A percentile compares a stretch with the other conserved stretches of the same genome.
These are phyloP conservation scores for Prunus dulcis DNA, from an alignment of 306 rosid species.

Conservation along the genomic window DNA sequence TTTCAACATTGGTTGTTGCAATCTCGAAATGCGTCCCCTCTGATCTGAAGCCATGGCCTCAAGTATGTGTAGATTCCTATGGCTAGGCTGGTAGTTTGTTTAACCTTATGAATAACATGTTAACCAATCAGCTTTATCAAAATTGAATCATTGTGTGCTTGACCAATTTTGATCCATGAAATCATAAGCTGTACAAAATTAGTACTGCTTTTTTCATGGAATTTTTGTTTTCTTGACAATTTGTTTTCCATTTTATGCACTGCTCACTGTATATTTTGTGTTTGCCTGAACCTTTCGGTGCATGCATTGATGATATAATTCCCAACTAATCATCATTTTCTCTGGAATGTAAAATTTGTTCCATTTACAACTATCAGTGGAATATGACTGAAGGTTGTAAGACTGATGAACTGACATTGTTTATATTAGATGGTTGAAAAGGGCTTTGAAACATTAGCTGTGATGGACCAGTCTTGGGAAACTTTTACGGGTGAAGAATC, in stretches of 20 bases:
- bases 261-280: neutral
- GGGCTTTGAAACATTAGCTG: constrained; percentile 71
- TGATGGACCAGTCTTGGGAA: constrained; percentile 78
- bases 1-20: constrained; percentile 53
- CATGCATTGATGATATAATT: neutral
- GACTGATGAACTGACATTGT: constrained; percentile 14
- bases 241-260: neutral
- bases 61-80: constrained; percentile 45
- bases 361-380: neutral
- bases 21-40: constrained; percentile 57
- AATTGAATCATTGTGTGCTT: neutral
- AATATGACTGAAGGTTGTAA: constrained; percentile 9
- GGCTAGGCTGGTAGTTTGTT: constrained; percentile 17
- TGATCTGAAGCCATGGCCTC: constrained; percentile 78
- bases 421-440: constrained; percentile 64
- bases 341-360: neutral
- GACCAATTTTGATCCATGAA: neutral
- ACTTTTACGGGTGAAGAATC: constrained; percentile 49
- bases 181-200: neutral
- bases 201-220: neutral
- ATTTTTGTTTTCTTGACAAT: neutral
- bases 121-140: neutral
- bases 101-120: neutral
- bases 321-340: neutral
- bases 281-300: neutral